Base-by-base conservation (phyloP, 495 filamentous ascomycete genomes). In the Penicillium silybi region DNA sequence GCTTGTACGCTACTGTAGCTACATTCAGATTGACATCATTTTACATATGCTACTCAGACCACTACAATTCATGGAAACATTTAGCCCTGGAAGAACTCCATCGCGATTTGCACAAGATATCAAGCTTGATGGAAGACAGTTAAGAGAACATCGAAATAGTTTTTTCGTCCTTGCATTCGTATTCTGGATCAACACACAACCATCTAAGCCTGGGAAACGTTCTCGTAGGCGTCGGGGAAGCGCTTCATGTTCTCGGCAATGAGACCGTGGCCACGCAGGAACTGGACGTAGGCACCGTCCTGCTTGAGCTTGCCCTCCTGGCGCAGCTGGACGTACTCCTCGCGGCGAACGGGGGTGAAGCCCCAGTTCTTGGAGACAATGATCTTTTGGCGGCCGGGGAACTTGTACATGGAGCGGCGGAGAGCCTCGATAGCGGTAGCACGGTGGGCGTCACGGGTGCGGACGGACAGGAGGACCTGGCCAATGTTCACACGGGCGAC, bases 281-380 rank as follows among this genome's bases (percentile, higher is more conserved):
- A 97, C 82, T 98, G 89, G 59, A 97, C 95, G 76, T 98, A 98
- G 63, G 95, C 95, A 83, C 93, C 93, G 72, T 98, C 93, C 61
- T 91, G 84, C 79, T 86, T 85, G 74, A 98, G 82, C 72, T 84
- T 84, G 71, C 93, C 93, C 71, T 84, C 85, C 70, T 87, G 78
- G 82, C 93, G 91, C 80, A 89, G 85, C 77, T 88, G 80, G 65
- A 95, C 76, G 80, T 97, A 98, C 73, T 98, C 93, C 53, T 97
- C 93, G 64, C 95, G 92, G 62, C 89, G 87, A 61, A 98, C 88
- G 69, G 89, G 89, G 51, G 93, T 98, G 88, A 97, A 98, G 58
- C 93, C 93, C 93, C 93, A 98, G 81, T 97, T 97, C 88, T 98
- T 98, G 80, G 85, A 90, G 77, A 97, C 85, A 69, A 98, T 95